Evolutionary conservation across 495 filamentous ascomycete genomes (phyloP).

Genomic region (Xylaria sp.): DNA sequence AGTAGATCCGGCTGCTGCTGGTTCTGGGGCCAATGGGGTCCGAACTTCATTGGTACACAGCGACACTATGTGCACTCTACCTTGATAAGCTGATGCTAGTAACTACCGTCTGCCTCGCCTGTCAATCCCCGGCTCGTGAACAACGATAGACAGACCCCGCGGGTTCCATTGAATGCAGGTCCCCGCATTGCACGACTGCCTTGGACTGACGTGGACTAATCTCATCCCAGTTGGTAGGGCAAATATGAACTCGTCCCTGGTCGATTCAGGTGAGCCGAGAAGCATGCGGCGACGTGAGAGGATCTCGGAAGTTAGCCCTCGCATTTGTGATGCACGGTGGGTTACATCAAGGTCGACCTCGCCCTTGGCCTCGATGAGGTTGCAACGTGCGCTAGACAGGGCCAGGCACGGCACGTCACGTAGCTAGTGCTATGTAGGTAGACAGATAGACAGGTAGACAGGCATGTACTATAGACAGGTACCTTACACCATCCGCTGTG

Average conservation of each 20-base stretch:
- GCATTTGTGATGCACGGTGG: slow-evolving; percentile 23
- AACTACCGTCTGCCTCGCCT: slow-evolving; percentile 15
- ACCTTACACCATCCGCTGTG: slow-evolving; percentile 4
- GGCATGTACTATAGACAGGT: too few species aligned
- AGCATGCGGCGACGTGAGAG: slow-evolving; percentile 29
- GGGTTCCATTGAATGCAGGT: slow-evolving; percentile 30
- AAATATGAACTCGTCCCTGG: slow-evolving; percentile 27
- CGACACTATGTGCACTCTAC: background rate
- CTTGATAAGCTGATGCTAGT: slow-evolving; percentile 25
- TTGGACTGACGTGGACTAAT: slow-evolving; percentile 31
- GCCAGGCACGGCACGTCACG: slow-evolving; percentile 18
- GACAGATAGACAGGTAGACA: too few species aligned
- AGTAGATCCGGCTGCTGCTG: slow-evolving; percentile 35
- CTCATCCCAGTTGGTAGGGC: slow-evolving; percentile 17
- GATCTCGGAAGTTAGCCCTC: slow-evolving; percentile 26
- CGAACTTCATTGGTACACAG: slow-evolving; percentile 13
- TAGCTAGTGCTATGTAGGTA: slow-evolving; percentile 1
- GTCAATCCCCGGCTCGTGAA: slow-evolving; percentile 18
- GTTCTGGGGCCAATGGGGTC: slow-evolving; percentile 13
- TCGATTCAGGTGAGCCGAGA: slow-evolving; percentile 30
- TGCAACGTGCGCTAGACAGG: slow-evolving; percentile 24
- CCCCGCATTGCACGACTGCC: slow-evolving; percentile 29
- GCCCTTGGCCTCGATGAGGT: slow-evolving; percentile 23
- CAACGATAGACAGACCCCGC: background rate
- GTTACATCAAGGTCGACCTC: slow-evolving; percentile 22